Evolutionary conservation across 176 grass and related monocot genomes (phyloP), one percentile per base, ranked within the genome.

Genomic region (Avena atlantica): DNA sequence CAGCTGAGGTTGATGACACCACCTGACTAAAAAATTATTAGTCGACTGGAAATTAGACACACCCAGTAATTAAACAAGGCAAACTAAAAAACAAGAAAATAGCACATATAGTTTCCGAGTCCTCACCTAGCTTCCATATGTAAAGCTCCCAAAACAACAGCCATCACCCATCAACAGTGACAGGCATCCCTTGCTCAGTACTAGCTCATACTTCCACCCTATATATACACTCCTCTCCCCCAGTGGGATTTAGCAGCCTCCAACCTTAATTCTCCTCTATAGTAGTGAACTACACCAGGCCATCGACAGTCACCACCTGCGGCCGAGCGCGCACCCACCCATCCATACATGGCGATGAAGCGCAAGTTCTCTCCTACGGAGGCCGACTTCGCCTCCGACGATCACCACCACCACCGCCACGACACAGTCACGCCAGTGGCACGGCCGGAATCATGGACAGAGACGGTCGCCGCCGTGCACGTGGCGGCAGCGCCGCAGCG

Each of bases 261-360:
- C 7, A 15, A 29, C 23, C 72, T 29, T 9, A 37, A 36, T 37
- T 19, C 31, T 5, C 7, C 29, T 37, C 64, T 25, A 14, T 25
- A 14, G 12, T 15, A 24, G 20, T 21, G 42, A 23, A 4, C 48
- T 49, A 29, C 47, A 31, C 13, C 49, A 76, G 49, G 23, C 25
- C n/a, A 75, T 75, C 47, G 8, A 19, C 49, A 10, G 67, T 40
- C 67, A 70, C 31, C 67, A 70, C 8, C 8, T 17, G 14, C 7
- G 27, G 64, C 13, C 31, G 14, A 13, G 64, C 27, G 40, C 40
- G 40, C 40, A 42, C 45, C 65, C 40, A 42, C 45, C 65, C 24
- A 20, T 84, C 19, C 21, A 36, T 9, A 20, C 11, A 85, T 85
- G 87, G 82, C 87, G 31, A 68, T 84, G 66, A 89, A 89, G 48